Conservation (phyloP, 306 rosid species). For the Inga leiocalycina region DNA sequence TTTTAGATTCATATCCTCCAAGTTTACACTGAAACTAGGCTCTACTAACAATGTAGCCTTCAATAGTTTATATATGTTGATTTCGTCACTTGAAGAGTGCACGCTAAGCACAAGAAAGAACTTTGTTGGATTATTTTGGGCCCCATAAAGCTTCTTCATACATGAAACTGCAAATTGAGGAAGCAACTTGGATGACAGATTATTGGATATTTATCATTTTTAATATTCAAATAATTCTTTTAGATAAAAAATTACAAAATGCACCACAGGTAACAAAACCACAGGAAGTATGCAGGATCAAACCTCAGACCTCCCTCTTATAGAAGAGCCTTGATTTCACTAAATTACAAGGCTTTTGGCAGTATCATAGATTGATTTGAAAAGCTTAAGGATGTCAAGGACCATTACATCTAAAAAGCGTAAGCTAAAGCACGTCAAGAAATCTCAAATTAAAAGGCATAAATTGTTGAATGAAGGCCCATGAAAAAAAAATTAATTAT, state of each 20-base stretch:
- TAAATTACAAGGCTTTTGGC: no score
- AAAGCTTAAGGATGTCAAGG: neutral
- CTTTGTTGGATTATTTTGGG: neutral
- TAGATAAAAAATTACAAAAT: neutral
- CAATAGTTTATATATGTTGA: neutral
- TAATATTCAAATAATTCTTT: neutral
- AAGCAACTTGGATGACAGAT: conserved; percentile 14
- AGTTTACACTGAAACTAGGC: neutral
- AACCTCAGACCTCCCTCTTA: neutral
- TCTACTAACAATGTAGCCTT: neutral
- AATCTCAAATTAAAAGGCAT: neutral
- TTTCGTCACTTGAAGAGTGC: neutral
- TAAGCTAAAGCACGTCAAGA: neutral
- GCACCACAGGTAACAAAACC: no score
- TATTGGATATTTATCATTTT: neutral
- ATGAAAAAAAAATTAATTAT: neutral
- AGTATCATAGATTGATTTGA: neutral
- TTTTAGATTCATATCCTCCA: conserved; percentile 1
- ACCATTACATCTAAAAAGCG: neutral
- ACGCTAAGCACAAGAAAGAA: neutral
- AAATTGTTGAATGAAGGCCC: neutral
- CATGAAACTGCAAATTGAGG: neutral
- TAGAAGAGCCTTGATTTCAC: neutral
- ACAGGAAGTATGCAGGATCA: no score
- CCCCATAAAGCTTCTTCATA: neutral